phyloP scores from a whole-genome alignment of 176 grass and related monocot species.

The Aegilops longissima region DNA sequence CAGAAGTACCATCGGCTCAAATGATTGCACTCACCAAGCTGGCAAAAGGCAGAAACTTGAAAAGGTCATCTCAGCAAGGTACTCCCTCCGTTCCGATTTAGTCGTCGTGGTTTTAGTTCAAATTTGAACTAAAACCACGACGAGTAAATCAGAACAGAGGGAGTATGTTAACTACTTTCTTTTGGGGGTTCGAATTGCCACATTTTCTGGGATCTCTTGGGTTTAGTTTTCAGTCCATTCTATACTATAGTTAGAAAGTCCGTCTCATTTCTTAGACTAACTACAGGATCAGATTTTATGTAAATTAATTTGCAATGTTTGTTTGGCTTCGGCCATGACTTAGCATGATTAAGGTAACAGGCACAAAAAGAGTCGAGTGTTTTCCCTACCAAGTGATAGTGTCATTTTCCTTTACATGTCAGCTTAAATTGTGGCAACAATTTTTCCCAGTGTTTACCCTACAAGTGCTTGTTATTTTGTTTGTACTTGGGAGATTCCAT shows the following conservation, averaged over 20 bases:
- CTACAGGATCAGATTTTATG: not conserved
- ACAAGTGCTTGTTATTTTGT: no score
- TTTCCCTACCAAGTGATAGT: not conserved
- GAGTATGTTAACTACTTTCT: slow-evolving; percentile 25
- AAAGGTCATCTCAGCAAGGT: no score
- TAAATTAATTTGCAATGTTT: not conserved
- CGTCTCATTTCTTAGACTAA: not conserved
- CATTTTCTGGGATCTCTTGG: not conserved
- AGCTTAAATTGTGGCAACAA: not conserved
- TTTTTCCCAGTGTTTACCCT: not conserved
- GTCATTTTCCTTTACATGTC: not conserved
- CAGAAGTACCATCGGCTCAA: no score
- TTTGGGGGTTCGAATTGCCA: not conserved
- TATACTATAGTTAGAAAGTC: not conserved
- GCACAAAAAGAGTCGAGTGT: not conserved
- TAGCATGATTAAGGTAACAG: not conserved
- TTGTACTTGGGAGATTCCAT: no score
- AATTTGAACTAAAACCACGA: no score
- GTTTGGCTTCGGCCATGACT: not conserved
- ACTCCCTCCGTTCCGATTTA: no score
- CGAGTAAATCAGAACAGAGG: no score
- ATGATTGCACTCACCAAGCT: no score
- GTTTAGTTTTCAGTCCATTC: not conserved
- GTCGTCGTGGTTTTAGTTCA: no score
- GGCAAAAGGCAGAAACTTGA: no score